Evolutionary conservation across 768 basidiomycete species (phyloP).

Genomic region (Zangia roseola): DNA sequence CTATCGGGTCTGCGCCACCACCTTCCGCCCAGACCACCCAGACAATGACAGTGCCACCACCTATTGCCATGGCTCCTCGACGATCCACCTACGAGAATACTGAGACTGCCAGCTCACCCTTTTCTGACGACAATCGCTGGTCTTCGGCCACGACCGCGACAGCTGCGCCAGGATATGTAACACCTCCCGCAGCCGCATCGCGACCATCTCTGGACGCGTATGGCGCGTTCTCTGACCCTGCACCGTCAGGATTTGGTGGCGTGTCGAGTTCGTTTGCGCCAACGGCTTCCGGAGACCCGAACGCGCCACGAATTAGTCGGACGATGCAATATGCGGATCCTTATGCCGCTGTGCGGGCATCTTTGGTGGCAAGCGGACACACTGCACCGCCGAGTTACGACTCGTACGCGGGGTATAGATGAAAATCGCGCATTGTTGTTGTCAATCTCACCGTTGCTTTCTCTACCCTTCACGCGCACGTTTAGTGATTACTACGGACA

Average conservation of each 20-base stretch:
- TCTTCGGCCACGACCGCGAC: conserved; percentile 32
- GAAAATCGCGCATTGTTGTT: conserved; percentile 4
- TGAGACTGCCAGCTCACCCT: conserved; percentile 35
- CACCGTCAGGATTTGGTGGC: conserved; percentile 69
- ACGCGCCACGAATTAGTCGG: conserved; percentile 62
- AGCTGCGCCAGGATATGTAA: conserved; percentile 29
- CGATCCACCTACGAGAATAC: conserved; percentile 26
- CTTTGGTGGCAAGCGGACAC: conserved; percentile 38
- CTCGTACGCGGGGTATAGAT: conserved; percentile 52
- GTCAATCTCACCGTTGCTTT: conserved; percentile 7
- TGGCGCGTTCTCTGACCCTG: conserved; percentile 87
- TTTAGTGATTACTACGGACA: conserved; percentile 14
- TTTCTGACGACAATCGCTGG: conserved; percentile 55
- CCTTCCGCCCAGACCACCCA: conserved; percentile 33
- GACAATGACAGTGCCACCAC: conserved; percentile 14
- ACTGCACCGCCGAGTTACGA: conserved; percentile 52
- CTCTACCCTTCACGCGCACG: conserved; percentile 3
- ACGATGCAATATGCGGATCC: conserved; percentile 95
- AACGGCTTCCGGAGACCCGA: conserved; percentile 32
- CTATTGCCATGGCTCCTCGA: conserved; percentile 12
- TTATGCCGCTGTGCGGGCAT: conserved; percentile 76
- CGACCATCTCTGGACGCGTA: conserved; percentile 83
- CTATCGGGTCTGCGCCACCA: conserved; percentile 33
- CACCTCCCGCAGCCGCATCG: conserved; percentile 36
- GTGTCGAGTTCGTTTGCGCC: conserved; percentile 35